Percentiles rank a stretch among this genome's conserved stretches.
These are phyloP conservation scores for Colletotrichum lentis DNA, from an alignment of 2,329 filamentous ascomycete species.

Conservation along the genomic window DNA sequence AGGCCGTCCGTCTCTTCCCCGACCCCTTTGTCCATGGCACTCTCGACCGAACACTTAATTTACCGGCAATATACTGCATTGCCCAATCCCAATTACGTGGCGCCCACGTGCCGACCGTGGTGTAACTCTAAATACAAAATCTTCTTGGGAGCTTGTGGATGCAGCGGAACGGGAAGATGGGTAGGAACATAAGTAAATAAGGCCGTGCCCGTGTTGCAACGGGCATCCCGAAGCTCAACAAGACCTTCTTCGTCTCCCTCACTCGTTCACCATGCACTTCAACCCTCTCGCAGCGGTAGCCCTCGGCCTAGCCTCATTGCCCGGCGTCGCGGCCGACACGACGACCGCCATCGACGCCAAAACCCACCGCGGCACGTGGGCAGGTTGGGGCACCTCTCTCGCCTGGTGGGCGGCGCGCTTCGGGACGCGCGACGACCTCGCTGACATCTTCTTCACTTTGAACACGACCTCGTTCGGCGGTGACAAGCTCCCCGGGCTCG, in stretches of 20 bases:
- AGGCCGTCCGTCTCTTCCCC: too few species aligned
- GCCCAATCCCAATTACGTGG: background rate
- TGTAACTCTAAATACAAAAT: slow-evolving; percentile 8
- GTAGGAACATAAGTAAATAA: background rate
- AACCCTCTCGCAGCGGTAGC: slow-evolving; percentile 15
- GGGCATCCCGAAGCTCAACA: background rate
- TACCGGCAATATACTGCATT: background rate
- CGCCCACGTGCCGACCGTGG: background rate
- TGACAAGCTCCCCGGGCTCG: slow-evolving; percentile 49
- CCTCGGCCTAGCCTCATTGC: slow-evolving; percentile 7
- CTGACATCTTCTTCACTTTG: slow-evolving; percentile 52
- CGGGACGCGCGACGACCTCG: slow-evolving; percentile 52
- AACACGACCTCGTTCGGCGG: slow-evolving; percentile 44
- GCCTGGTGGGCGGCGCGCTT: slow-evolving; percentile 56
- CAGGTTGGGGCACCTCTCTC: slow-evolving; percentile 55
- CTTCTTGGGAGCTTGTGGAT: too few species aligned
- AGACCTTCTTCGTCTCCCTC: background rate
- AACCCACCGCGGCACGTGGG: slow-evolving; percentile 52
- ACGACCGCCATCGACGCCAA: slow-evolving; percentile 31
- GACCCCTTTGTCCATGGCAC: background rate
- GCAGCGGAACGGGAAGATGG: too few species aligned
- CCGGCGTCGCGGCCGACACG: slow-evolving; percentile 18
- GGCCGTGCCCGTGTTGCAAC: background rate
- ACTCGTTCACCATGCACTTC: slow-evolving; percentile 19
- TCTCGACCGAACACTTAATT: background rate